These are phyloP conservation scores for Ricinus communis DNA, from an alignment of 345 rosid species.

Conservation along the genomic window DNA sequence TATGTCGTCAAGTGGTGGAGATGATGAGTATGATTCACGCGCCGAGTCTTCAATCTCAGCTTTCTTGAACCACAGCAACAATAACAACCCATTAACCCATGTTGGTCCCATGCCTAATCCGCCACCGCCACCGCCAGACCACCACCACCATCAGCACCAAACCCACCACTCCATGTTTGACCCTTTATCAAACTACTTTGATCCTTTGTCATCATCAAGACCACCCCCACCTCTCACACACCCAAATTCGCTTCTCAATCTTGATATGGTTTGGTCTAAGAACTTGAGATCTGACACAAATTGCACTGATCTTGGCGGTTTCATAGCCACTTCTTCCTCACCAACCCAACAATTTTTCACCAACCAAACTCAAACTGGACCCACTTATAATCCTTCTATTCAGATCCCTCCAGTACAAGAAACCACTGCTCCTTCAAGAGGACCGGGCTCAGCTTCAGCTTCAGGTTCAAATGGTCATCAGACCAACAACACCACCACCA, in stretches of 20 bases:
- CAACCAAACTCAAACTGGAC: conserved; percentile 25
- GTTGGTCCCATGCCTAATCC: conserved; percentile 31
- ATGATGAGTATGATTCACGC: conserved; percentile 79
- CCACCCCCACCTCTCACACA: conserved; percentile 24
- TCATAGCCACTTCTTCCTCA: conserved; percentile 44
- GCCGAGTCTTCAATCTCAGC: conserved; percentile 50
- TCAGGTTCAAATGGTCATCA: conserved; percentile 34
- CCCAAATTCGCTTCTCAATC: conserved; percentile 43
- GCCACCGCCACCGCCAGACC: conserved; percentile 36
- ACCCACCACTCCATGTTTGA: conserved; percentile 40
- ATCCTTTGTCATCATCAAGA: conserved; percentile 40
- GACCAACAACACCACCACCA: conserved; percentile 28
- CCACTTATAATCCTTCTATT: conserved; percentile 9
- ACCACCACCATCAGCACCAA: conserved; percentile 34
- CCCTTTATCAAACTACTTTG: conserved; percentile 57
- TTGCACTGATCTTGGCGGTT: conserved; percentile 50
- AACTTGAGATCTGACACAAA: conserved; percentile 49
- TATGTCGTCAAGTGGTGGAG: conserved; percentile 76
- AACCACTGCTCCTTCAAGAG: background rate
- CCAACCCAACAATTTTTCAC: conserved; percentile 32
- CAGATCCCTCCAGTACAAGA: conserved; percentile 24
- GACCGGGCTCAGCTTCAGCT: conserved; percentile 5
- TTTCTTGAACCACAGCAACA: conserved; percentile 36
- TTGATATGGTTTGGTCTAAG: conserved; percentile 55
- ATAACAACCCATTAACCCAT: conserved; percentile 22